phyloP scores from a whole-genome alignment of 2,329 filamentous ascomycete species.

The Alternaria hordeiaustralica region DNA sequence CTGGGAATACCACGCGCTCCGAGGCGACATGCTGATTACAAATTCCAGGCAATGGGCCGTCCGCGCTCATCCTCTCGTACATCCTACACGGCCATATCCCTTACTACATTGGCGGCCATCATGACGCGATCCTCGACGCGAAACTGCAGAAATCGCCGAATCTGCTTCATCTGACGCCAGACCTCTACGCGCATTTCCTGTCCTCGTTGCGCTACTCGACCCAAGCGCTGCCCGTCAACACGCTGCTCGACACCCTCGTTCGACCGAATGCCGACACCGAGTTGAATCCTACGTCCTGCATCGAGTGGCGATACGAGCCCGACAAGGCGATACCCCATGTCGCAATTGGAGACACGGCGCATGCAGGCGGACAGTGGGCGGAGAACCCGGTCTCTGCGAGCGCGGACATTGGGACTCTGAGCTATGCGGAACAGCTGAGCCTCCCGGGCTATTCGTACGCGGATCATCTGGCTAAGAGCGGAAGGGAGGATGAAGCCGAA shows the following conservation, averaged over 20 bases:
- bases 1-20: background rate
- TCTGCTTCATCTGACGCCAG: constrained; percentile 57
- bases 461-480: constrained; percentile 56
- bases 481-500: constrained; percentile 51
- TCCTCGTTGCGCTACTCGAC: constrained; percentile 67
- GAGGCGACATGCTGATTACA: constrained; percentile 31
- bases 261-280: constrained; percentile 66
- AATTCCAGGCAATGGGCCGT: constrained; percentile 64
- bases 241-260: constrained; percentile 65
- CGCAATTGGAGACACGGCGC: constrained; percentile 59
- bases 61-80: constrained; percentile 67
- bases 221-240: constrained; percentile 66
- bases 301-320: constrained; percentile 62
- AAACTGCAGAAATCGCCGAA: constrained; percentile 59
- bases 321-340: constrained; percentile 60
- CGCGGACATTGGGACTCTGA: constrained; percentile 65
- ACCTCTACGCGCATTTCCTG: constrained; percentile 64
- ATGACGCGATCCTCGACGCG: constrained; percentile 62
- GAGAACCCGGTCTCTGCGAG: constrained; percentile 60
- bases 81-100: constrained; percentile 68
- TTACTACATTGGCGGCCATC: constrained; percentile 63
- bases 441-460: constrained; percentile 65
- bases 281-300: constrained; percentile 58
- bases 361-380: constrained; percentile 66
- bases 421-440: constrained; percentile 68